Conservation (phyloP, 768 basidiomycete genomes). For the Termitomyces heimii region DNA sequence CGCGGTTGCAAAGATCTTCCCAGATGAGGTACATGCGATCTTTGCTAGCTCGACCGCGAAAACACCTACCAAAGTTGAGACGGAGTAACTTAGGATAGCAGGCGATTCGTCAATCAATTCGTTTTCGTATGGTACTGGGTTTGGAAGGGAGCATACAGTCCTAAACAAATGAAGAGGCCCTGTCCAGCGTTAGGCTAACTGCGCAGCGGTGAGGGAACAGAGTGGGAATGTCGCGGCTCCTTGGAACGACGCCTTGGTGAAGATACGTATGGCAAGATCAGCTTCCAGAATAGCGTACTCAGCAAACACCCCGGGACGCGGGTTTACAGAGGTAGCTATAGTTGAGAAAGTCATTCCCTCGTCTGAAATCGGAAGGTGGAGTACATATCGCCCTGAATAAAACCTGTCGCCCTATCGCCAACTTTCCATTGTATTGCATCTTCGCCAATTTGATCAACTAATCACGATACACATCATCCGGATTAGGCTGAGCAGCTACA, state of each 20-base stretch:
- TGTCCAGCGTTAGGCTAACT: slow-evolving; percentile 16
- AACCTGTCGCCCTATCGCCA: slow-evolving; percentile 27
- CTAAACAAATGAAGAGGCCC: slow-evolving; percentile 27
- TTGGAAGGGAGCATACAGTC: slow-evolving; percentile 23
- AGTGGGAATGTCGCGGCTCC: slow-evolving; percentile 27
- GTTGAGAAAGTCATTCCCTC: not conserved
- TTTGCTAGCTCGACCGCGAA: slow-evolving; percentile 23
- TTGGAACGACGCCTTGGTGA: slow-evolving; percentile 21
- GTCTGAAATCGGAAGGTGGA: not conserved
- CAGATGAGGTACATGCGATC: slow-evolving; percentile 17
- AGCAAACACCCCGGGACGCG: slow-evolving; percentile 28
- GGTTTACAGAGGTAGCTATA: slow-evolving; percentile 25
- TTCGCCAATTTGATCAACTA: slow-evolving; percentile 23
- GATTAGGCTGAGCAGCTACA: slow-evolving; percentile 17
- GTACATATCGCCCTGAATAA: slow-evolving; percentile 26
- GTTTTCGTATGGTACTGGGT: slow-evolving; percentile 13
- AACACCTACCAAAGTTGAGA: slow-evolving; percentile 27
- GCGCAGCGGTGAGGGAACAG: slow-evolving; percentile 27
- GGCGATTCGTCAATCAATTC: slow-evolving; percentile 13
- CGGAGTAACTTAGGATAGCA: slow-evolving; percentile 26
- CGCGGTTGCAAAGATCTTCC: slow-evolving; percentile 24
- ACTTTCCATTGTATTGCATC: slow-evolving; percentile 21
- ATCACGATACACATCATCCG: slow-evolving; percentile 22
- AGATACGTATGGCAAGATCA: slow-evolving; percentile 24
- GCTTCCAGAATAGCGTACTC: slow-evolving; percentile 27